phyloP scores from a whole-genome alignment of 2,329 filamentous ascomycete species.

The Xylariaceae sp. region DNA sequence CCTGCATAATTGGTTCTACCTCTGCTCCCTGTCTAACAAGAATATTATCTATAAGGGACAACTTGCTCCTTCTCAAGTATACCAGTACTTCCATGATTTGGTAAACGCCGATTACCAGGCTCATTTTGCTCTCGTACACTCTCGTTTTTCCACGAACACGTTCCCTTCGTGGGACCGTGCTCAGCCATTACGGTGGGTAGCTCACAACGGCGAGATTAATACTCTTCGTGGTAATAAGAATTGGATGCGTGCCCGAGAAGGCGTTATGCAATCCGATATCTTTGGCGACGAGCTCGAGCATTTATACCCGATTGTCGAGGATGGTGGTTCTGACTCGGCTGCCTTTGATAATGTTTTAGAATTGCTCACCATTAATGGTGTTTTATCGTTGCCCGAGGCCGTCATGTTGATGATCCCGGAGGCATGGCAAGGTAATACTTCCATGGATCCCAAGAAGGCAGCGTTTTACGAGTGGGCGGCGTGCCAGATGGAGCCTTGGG shows the following conservation, averaged over 20 bases:
- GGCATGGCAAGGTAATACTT: conserved; percentile 91
- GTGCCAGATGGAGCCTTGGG: conserved; percentile 99
- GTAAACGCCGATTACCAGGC: conserved; percentile 97
- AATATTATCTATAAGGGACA: conserved; percentile 99
- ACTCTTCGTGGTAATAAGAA: conserved; percentile 98
- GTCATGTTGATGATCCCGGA: conserved; percentile 99
- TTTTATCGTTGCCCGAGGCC: conserved; percentile 90
- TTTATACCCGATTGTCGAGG: conserved; percentile 93
- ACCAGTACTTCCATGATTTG: conserved; percentile 96
- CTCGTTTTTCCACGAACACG: conserved; percentile 96
- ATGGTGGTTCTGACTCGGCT: conserved; percentile 94
- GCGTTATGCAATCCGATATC: conserved; percentile 87
- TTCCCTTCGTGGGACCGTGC: conserved; percentile 98
- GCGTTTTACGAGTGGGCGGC: conserved; percentile 99
- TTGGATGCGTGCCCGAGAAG: conserved; percentile 98
- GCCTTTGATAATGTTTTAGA: conserved; percentile 97
- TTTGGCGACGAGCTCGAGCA: conserved; percentile 90
- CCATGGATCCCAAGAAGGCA: conserved; percentile 92
- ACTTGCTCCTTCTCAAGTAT: conserved; percentile 90
- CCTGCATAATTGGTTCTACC: conserved; percentile 97
- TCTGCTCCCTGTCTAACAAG: conserved; percentile 94
- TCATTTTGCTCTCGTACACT: conserved; percentile 95
- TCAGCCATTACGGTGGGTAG: conserved; percentile 93
- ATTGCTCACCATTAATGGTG: conserved; percentile 90
- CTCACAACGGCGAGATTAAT: conserved; percentile 98